phyloP scores from a whole-genome alignment of 1,284 basidiomycete genomes.

The Exobasidium rhododendri region DNA sequence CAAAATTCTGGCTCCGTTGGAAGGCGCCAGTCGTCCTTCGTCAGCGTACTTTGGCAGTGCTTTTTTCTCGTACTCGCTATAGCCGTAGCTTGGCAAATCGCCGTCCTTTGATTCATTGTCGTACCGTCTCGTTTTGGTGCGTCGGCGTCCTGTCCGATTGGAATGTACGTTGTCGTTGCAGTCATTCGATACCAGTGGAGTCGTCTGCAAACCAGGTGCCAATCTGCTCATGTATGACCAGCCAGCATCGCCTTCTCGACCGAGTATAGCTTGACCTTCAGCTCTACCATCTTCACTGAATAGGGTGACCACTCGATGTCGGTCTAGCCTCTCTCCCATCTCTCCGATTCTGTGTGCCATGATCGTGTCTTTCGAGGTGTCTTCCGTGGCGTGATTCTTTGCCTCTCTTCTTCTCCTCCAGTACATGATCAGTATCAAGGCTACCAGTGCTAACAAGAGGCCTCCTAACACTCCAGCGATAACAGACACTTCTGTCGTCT shows the following conservation, averaged over 20 bases:
- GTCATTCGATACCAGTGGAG: neutral
- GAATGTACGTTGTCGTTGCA: neutral
- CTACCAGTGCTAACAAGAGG: neutral
- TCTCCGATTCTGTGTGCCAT: neutral
- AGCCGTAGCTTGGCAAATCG: constrained; percentile 10
- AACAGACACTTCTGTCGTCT: constrained; percentile 2
- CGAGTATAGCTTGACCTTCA: neutral
- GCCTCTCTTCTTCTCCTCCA: constrained; percentile 3
- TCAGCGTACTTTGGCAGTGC: constrained; percentile 9
- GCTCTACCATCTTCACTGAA: neutral
- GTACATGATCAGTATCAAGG: constrained; percentile 10
- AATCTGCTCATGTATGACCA: constrained; percentile 10
- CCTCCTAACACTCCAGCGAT: constrained; percentile 11
- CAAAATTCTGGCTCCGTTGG: neutral
- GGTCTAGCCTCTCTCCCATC: neutral
- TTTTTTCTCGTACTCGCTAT: constrained; percentile 4
- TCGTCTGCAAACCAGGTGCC: constrained; percentile 3
- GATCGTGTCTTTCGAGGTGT: neutral
- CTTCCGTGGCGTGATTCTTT: neutral
- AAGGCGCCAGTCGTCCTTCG: neutral
- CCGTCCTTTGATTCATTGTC: neutral
- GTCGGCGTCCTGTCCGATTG: neutral
- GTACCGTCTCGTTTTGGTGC: neutral
- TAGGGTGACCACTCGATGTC: neutral
- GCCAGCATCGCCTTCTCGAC: constrained; percentile 2